A percentile compares a stretch with the other conserved stretches of the same genome.
phyloP scores from a whole-genome alignment of 805 yeast genomes.

The Wickerhamomyces rabaulensis region DNA sequence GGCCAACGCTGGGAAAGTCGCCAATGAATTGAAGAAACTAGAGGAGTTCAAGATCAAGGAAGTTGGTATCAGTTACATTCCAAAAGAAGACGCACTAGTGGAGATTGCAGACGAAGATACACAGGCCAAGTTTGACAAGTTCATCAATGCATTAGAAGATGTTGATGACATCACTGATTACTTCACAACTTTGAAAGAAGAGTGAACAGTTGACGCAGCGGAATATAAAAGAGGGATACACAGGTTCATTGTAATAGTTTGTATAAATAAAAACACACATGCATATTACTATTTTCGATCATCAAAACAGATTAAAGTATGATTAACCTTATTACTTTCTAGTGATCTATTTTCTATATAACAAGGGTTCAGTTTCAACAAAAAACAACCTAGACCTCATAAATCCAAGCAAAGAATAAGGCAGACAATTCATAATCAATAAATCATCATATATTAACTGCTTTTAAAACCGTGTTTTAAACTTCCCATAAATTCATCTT shows the following conservation, averaged over 20 bases:
- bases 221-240: neutral
- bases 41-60: conserved; percentile 53
- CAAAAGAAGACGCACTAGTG: conserved; percentile 56
- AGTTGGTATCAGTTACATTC: conserved; percentile 62
- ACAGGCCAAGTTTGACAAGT: conserved; percentile 47
- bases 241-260: neutral
- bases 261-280: neutral
- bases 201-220: neutral
- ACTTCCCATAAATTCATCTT: no score
- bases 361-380: neutral
- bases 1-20: conserved; percentile 53
- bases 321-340: no score
- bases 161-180: conserved; percentile 82
- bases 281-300: neutral
- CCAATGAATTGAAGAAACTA: conserved; percentile 46
- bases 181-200: conserved; percentile 58
- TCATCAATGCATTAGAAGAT: conserved; percentile 59
- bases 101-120: conserved; percentile 49
- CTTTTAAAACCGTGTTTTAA: neutral
- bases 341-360: neutral
- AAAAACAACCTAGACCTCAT: neutral
- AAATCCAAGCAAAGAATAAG: neutral
- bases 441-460: neutral
- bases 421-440: neutral
- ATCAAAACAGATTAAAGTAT: neutral